Percentiles rank a stretch among this genome's conserved stretches.
Conservation (phyloP, 257 asterid species). For the Petunia secreta region DNA sequence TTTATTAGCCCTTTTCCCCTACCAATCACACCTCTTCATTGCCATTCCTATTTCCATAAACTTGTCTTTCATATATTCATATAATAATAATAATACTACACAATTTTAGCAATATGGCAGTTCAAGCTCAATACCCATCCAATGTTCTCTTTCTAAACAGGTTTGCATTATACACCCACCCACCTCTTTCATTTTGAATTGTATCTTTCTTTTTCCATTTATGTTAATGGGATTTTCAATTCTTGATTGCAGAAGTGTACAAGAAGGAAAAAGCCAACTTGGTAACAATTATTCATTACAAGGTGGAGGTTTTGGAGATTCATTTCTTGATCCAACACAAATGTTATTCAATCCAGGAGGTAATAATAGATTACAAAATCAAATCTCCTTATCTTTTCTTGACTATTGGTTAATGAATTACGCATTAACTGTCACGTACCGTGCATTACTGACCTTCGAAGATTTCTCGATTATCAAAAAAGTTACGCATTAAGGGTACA, state of each 20-base stretch:
- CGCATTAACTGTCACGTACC: too few relatives aligned
- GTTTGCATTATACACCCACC: constrained; percentile 22
- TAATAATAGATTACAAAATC: neutral
- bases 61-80: constrained; percentile 5
- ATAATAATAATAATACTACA: neutral
- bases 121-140: constrained; percentile 59
- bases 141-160: constrained; percentile 45
- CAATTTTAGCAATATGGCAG: constrained; percentile 36
- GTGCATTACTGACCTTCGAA: too few relatives aligned
- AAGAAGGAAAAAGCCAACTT: constrained; percentile 39
- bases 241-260: constrained; percentile 30
- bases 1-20: constrained; percentile 31
- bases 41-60: neutral
- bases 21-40: constrained; percentile 4
- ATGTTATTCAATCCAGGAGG: constrained; percentile 41
- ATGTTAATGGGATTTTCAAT: neutral
- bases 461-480: too few relatives aligned
- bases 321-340: constrained; percentile 39
- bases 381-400: neutral
- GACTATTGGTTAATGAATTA: neutral
- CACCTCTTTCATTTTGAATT: neutral
- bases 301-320: constrained; percentile 23
- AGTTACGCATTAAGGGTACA: too few relatives aligned
- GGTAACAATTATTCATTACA: constrained; percentile 34
- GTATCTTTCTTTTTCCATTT: neutral